Evolutionary conservation across 129 eudicot genomes (phyloP), one percentile per base, ranked within the genome.

Genomic region (Saussurea involucrata): DNA sequence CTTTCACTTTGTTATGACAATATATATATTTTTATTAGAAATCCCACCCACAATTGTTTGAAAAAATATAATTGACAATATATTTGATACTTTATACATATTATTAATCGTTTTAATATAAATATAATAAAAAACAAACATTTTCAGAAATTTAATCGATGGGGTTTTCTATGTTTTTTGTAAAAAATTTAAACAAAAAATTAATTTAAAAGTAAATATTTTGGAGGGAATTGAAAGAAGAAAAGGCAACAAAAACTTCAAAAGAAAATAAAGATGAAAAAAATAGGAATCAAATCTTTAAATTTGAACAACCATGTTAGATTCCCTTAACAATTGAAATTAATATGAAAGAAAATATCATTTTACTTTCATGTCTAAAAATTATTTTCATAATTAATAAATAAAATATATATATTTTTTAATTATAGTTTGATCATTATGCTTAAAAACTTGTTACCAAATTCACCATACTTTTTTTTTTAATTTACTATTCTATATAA

Each of bases 211-310:
- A 18, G 46, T 31, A 29, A 22, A 66, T 32, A 31, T 31, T 72
- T 57, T 73, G 77, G 77, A 73, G 77, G 77, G 68, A 73, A n/a
- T n/a, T n/a, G n/a, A n/a, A 73, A 8, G 29, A 49, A 32, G 29
- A 73, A 55, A 73, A 57, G 68, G 8, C 61, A 73, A 31, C 24
- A 11, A 60, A 53, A 20, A 53, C 65, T 49, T 27, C 15, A 31
- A 28, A 29, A 29, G 5, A 37, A 8, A 69, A 69, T 34, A 25
- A 33, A 17, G 3, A 34, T 58, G 32, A 25, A 58, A 33, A 61
- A 63, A 27, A 71, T 65, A 66, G n/a, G 80, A 77, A 77, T 73
- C 79, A 24, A 25, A 78, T 77, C 65, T 77, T 73, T 76, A 28
- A 37, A 49, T 32, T 42, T 72, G 6, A 70, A 34, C 60, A 37